Evolutionary conservation across 1,139 yeast species (phyloP), one percentile per base, ranked within the genome.

Genomic region (Tardiomyces blankii): DNA sequence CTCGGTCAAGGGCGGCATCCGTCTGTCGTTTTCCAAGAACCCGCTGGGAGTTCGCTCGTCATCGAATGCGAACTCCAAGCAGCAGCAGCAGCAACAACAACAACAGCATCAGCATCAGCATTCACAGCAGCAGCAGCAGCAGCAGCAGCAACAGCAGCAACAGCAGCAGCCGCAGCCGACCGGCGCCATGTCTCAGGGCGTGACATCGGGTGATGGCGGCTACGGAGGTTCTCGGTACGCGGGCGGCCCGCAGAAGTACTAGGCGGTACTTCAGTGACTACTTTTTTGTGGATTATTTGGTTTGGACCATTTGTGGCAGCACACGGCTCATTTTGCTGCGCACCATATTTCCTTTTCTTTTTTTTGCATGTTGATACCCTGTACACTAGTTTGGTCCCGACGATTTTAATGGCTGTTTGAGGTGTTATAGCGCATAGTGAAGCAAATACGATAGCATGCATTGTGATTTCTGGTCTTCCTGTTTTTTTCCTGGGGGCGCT

Each of bases 21-120:
- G 98, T 50, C 74, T 91, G 50, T 85, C 95, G 46, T 91, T 88
- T 59, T 86, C 96, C 40, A 91, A 91, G 67, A 91, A 91, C 63
- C 98, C 98, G 18, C 74, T 91, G 55, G 98, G 98, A 40, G 98
- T 91, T 5, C 78, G 97, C 55, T 93, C 95, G 3, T 30, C 35
- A 13, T 13, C 16, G 5, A 14, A 12, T 80, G 76, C 28, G 18
- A 39, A 39, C 42, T 47, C n/a, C 48, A 45, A 72, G 73, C 23
- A 35, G 48, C 43, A 19, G 33, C 25, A 40, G 12, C 47, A 14
- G 28, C 32, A 28, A 35, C 47, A 21, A 33, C 27, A 30, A 11
- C 35, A 30, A 14, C 25, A 21, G 7, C 25, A 21, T 5, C 25
- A 21, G 25, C 25, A 21, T 21, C 25, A 21, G 39, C 28, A 39